Evolutionary conservation across 805 yeast species (phyloP), one percentile per base, ranked within the genome.

Genomic region (Trichomonascus vanleenenianus): DNA sequence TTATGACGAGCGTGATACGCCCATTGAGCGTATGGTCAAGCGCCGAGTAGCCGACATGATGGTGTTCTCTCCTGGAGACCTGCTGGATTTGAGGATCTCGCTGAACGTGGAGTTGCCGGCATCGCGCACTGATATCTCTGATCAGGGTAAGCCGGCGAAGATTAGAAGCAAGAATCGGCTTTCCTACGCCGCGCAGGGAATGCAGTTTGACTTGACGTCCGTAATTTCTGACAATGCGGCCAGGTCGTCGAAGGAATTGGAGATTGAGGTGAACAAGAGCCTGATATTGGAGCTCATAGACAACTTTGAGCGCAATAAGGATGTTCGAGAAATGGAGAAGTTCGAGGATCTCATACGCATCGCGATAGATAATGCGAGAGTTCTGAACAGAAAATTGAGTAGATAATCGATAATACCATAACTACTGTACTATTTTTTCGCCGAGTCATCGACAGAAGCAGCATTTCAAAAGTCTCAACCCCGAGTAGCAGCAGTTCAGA

Each of bases 81-180:
- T 79, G 63, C 81, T 80, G 59, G 97, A 88, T 64, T 70, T 82
- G 54, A 74, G 95, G 54, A 67, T 88, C 32, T 80, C 94, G 4
- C 65, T 89, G 51, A 78, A 86, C 33, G 63, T 84, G 25, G 97
- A 88, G 76, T 61, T 81, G 48, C 96, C 96, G 0, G 38, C 47
- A 25, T 18, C 25, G n/a, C 34, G 35, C 10, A 16, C 40, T 4
- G 32, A 30, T 11, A 25, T 25, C 9, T 30, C 46, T 63, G 80
- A 67, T 54, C 67, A 74, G 56, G 68, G 74, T 58, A 67, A 73
- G 47, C 82, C 83, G 6, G 68, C 72, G 19, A 58, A 74, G 48
- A 75, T 76, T 37, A 70, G 96, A 57, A 75, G 76, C 47, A 88
- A 88, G 63, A 80, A 82, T 54, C 72, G 97, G 50, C 71, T 73